These are phyloP conservation scores for Eremothecium sinecaudum DNA, from an alignment of 1,139 yeast species.

Conservation along the genomic window DNA sequence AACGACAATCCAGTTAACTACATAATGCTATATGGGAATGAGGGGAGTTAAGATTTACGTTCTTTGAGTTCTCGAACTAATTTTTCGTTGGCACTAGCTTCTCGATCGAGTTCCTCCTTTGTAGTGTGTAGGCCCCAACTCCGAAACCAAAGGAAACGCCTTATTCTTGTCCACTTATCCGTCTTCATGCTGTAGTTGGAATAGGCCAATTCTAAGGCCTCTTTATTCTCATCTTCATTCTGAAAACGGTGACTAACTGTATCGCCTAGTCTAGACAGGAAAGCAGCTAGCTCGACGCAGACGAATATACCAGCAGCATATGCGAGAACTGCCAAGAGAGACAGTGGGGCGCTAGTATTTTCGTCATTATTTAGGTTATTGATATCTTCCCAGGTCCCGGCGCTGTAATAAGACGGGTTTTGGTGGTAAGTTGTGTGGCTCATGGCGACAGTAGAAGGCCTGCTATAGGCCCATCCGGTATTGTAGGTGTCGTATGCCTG, in stretches of 20 bases:
- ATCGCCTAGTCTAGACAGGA: conserved; percentile 32
- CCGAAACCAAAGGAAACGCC: conserved; percentile 54
- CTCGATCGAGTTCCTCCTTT: conserved; percentile 29
- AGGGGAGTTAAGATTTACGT: no score
- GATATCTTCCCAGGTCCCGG: conserved; percentile 67
- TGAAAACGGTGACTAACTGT: conserved; percentile 22
- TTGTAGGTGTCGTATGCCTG: conserved; percentile 38
- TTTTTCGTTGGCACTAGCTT: conserved; percentile 29
- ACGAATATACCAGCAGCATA: conserved; percentile 25
- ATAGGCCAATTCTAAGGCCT: conserved; percentile 42
- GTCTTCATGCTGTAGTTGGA: conserved; percentile 47
- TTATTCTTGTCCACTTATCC: conserved; percentile 42
- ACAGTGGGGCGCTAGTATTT: conserved; percentile 11
- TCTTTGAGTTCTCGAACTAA: conserved; percentile 20
- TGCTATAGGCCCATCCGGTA: conserved; percentile 33
- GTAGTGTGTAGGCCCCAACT: conserved; percentile 33
- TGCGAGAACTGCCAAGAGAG: conserved; percentile 21
- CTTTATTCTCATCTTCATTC: conserved; percentile 39
- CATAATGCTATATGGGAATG: no score
- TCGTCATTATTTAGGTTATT: conserved; percentile 14
- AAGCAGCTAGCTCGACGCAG: conserved; percentile 33
- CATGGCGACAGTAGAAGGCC: conserved; percentile 15
- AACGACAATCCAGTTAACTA: no score
- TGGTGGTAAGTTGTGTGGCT: conserved; percentile 18
- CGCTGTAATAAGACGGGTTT: conserved; percentile 44